Conservation (phyloP, 257 asterid species). For the Ocimum tenuiflorum region DNA sequence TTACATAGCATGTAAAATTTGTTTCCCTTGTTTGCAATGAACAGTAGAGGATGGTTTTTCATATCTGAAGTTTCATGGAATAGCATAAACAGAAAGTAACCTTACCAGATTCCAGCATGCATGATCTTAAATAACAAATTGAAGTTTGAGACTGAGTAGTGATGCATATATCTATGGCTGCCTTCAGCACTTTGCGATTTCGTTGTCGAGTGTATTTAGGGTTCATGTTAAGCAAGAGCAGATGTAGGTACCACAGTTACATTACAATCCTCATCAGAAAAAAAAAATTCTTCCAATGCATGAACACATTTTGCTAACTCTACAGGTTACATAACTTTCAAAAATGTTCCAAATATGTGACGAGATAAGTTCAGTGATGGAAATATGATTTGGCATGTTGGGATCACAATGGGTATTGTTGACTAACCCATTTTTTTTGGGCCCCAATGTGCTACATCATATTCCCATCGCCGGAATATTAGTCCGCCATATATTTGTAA, state of each 20-base stretch:
- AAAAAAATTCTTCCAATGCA: no score
- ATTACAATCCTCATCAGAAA: neutral
- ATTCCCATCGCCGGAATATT: no score
- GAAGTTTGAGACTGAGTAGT: neutral
- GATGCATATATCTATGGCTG: conserved; percentile 40
- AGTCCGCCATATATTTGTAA: no score
- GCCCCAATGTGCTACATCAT: no score
- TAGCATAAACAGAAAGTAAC: neutral
- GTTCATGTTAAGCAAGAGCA: conserved; percentile 43
- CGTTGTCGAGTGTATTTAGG: conserved; percentile 71
- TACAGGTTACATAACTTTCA: no score
- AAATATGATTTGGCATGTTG: no score
- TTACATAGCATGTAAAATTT: conserved; percentile 7
- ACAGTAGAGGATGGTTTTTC: conserved; percentile 66
- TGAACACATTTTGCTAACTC: no score
- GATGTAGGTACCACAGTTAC: neutral
- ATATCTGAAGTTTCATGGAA: conserved; percentile 37
- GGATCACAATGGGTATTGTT: no score
- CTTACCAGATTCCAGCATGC: neutral
- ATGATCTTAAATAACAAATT: neutral
- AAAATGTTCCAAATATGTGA: no score
- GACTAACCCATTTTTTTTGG: no score
- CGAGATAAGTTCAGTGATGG: no score
- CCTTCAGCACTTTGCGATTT: conserved; percentile 71
- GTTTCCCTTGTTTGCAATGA: conserved; percentile 85